A percentile compares a stretch with the other conserved stretches of the same genome.
Conservation (phyloP, 83 land plant genomes). For the Diphasiastrum complanatum region DNA sequence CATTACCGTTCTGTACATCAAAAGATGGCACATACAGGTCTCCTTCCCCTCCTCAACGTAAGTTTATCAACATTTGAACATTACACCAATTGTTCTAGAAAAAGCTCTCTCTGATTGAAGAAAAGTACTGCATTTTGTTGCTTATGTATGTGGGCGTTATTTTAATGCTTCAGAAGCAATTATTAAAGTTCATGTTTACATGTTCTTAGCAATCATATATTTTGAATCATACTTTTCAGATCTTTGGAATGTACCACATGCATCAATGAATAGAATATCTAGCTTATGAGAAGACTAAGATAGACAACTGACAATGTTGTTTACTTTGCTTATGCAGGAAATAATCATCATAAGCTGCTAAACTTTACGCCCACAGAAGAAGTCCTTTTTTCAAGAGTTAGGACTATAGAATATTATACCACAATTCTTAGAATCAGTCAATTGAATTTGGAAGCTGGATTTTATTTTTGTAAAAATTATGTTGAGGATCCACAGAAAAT, state of each 20-base stretch:
- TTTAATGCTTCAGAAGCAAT: slow-evolving; percentile 18
- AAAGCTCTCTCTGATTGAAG: too few relatives aligned
- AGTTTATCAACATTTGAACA: too few relatives aligned
- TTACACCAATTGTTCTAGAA: too few relatives aligned
- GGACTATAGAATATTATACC: slow-evolving; percentile 53
- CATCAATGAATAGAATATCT: too few relatives aligned
- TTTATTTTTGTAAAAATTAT: slow-evolving; percentile 45
- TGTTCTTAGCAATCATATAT: not conserved
- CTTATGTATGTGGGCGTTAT: too few relatives aligned
- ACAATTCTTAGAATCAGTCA: slow-evolving; percentile 48
- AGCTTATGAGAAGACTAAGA: too few relatives aligned
- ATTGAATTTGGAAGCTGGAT: slow-evolving; percentile 40
- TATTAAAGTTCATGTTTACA: not conserved
- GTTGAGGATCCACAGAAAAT: slow-evolving; percentile 46
- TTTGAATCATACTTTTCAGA: too few relatives aligned
- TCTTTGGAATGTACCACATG: too few relatives aligned
- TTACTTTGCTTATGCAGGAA: slow-evolving; percentile 20
- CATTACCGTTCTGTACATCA: slow-evolving; percentile 32
- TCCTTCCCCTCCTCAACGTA: too few relatives aligned
- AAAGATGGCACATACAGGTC: slow-evolving; percentile 42
- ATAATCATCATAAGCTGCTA: too few relatives aligned
- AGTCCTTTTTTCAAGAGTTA: slow-evolving; percentile 41
- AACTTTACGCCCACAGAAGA: slow-evolving; percentile 37
- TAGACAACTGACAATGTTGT: too few relatives aligned
- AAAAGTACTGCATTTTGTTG: too few relatives aligned